Base-by-base conservation (phyloP, 192 early-diverging fungal species). In the Phycomyces nitens region DNA sequence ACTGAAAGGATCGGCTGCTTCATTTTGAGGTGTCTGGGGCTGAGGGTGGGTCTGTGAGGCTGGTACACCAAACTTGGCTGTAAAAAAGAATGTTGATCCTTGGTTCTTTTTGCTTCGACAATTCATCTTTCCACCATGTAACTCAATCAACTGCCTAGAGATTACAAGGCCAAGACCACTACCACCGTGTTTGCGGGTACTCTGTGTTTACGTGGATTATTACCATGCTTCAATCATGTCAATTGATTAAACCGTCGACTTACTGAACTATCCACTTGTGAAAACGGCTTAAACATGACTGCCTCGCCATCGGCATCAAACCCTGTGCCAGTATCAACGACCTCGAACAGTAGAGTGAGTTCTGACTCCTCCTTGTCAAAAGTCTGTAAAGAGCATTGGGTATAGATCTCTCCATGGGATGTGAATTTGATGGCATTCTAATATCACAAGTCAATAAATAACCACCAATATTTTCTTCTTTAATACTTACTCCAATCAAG, bases 381-480 rank as follows among this genome's bases (percentile, higher is more conserved):
- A 4, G 53, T 22, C 12, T 78, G 69, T 14, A 88, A 39, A 3
- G 80, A 71, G 63, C 82, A 83, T 51, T 69, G 70, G 0, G 91
- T 79, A 23, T 78, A 80, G 5, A 94, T 80, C 54, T 85, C 83
- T 51, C 88, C 90, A n/a, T 81, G 65, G 6, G 82, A 74, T 3
- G 91, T 94, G 29, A 94, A 94, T 62, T 94, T 94, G 62, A 94
- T 79, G 8, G 89, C 86, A 68, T 94, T 94, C 82, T 84, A 71
- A 6, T n/a, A n/a, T n/a, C n/a, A n/a, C n/a, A n/a, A n/a, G 60
- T 10, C 34, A 53, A 1, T 54, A 40, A 55, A 29, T 5, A 8
- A 62, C 2, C 18, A 23, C 14, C 29, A 6, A 56, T 14, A 49
- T 34, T 34, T 40, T 57, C n/a, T n/a, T n/a, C n/a, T n/a, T n/a